These are phyloP conservation scores for Fusarium buxicola DNA, from an alignment of 2,329 filamentous ascomycete species.

Conservation along the genomic window DNA sequence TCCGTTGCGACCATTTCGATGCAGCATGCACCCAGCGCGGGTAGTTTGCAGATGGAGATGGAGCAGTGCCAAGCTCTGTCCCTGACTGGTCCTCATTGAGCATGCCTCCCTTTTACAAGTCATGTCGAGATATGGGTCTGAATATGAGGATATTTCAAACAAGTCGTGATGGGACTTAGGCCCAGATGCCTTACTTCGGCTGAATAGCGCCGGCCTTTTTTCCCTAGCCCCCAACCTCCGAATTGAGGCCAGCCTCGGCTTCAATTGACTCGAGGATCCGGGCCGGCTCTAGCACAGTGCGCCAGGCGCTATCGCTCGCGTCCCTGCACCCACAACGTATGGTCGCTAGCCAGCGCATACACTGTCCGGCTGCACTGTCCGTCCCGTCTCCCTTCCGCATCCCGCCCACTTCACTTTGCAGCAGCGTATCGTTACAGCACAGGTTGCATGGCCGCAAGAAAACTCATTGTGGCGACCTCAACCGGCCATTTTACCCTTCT, in stretches of 20 bases:
- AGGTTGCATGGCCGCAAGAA: conserved; percentile 33
- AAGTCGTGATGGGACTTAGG: conserved; percentile 25
- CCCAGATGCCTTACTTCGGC: conserved; percentile 23
- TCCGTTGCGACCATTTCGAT: conserved; percentile 42
- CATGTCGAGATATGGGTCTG: not conserved
- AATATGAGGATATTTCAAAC: conserved; percentile 19
- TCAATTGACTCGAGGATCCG: conserved; percentile 20
- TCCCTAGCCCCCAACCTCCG: conserved; percentile 32
- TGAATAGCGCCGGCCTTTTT: conserved; percentile 39
- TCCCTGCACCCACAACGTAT: too few species aligned
- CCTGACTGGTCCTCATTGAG: conserved; percentile 25
- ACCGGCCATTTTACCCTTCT: conserved; percentile 11
- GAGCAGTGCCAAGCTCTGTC: conserved; percentile 24
- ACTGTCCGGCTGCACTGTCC: conserved; percentile 36
- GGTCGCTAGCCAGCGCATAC: not conserved
- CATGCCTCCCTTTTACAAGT: conserved; percentile 2
- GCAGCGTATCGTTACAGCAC: conserved; percentile 42
- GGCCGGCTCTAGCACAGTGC: conserved; percentile 35
- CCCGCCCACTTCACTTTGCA: conserved; percentile 46
- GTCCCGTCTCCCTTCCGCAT: too few species aligned
- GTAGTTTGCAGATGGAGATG: conserved; percentile 42
- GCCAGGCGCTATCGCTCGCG: not conserved
- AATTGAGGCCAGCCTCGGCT: conserved; percentile 34
- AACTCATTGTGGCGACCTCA: conserved; percentile 31
- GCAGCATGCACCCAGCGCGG: conserved; percentile 39